Conservation (phyloP, 2,329 filamentous ascomycete species). For the Fusarium sambucinum region DNA sequence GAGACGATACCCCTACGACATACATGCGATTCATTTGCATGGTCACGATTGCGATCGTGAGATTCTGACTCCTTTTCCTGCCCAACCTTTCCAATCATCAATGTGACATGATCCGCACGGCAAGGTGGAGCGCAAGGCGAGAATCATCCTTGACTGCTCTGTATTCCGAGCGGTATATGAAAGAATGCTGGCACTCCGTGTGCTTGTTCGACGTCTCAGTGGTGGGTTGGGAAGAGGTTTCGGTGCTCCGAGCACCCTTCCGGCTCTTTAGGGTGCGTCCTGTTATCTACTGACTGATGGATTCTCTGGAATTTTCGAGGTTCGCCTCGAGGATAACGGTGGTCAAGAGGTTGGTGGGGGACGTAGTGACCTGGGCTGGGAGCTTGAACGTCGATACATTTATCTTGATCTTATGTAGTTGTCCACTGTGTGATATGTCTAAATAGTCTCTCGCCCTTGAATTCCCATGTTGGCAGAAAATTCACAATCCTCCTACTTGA, state of each 20-base stretch:
- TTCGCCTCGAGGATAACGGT: constrained; percentile 15
- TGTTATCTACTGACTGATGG: constrained; percentile 53
- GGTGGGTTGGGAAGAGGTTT: constrained; percentile 45
- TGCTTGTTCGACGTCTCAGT: constrained; percentile 45
- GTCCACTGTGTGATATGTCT: background rate
- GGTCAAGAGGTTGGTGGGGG: constrained; percentile 45
- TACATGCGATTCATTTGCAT: constrained; percentile 19
- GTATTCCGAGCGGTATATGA: constrained; percentile 81
- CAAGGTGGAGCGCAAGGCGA: constrained; percentile 82
- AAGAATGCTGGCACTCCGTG: constrained; percentile 23
- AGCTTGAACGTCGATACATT: constrained; percentile 60
- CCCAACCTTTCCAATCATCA: background rate
- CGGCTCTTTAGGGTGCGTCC: constrained; percentile 56
- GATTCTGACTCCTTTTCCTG: constrained; percentile 7
- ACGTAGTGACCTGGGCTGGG: constrained; percentile 49
- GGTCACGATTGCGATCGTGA: constrained; percentile 11
- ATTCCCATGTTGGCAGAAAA: background rate
- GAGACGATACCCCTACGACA: constrained; percentile 54
- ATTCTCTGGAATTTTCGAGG: constrained; percentile 16
- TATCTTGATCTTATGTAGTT: background rate
- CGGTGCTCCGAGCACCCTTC: constrained; percentile 52
- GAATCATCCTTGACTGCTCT: constrained; percentile 79
- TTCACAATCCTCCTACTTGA: background rate
- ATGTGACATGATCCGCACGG: constrained; percentile 68
- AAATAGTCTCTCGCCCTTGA: background rate